Percentiles rank a stretch among this genome's conserved stretches.
These are phyloP conservation scores for Thuja plicata DNA, from an alignment of 83 land plant species.

Conservation along the genomic window DNA sequence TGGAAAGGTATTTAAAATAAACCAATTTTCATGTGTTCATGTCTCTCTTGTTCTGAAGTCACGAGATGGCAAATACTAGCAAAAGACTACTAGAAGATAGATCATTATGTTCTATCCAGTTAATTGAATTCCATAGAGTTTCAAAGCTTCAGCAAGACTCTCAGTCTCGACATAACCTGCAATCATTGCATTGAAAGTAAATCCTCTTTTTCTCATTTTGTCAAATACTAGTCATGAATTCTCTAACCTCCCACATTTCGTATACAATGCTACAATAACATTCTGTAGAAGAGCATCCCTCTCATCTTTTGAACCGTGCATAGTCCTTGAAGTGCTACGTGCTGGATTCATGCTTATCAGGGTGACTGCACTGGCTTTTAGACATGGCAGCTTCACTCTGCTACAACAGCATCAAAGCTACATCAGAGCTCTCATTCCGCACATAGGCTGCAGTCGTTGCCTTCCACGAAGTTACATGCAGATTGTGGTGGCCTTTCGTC, in stretches of 20 bases:
- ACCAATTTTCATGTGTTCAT: conserved; percentile 24
- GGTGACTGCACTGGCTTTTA: not conserved
- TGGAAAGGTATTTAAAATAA: not conserved
- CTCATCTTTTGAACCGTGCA: not conserved
- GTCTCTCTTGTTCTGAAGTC: conserved; percentile 16
- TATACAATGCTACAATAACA: not conserved
- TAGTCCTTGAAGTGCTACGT: not conserved
- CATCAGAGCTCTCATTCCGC: not conserved
- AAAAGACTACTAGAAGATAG: conserved; percentile 15
- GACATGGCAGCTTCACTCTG: not conserved
- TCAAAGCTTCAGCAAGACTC: conserved; percentile 10
- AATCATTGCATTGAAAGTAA: not conserved
- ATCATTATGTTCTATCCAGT: conserved; percentile 14
- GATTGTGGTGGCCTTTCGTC: not conserved
- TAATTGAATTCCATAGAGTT: conserved; percentile 11
- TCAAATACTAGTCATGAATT: not conserved
- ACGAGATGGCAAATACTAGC: conserved; percentile 17
- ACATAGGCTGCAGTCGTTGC: not conserved
- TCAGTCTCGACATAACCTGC: conserved; percentile 4
- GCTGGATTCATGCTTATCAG: not conserved
- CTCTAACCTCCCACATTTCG: not conserved
- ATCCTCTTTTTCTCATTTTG: not conserved
- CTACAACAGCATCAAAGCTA: not conserved
- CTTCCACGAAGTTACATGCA: not conserved
- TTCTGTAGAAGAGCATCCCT: not conserved